Conservation (phyloP, 495 filamentous ascomycete species). For the Penicillium cinerascens region DNA sequence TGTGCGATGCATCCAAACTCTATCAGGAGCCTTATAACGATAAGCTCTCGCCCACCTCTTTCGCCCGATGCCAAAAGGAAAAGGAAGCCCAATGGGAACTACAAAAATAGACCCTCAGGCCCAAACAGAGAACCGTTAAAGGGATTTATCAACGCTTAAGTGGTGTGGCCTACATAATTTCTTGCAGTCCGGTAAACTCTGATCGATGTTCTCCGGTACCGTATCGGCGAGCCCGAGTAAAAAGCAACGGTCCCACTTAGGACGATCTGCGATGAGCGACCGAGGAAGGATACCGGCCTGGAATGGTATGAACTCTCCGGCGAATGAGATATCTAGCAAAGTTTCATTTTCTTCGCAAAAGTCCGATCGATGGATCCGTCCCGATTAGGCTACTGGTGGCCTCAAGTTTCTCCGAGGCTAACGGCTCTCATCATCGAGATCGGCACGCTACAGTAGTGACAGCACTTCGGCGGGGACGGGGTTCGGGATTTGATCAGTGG, state of each 20-base stretch:
- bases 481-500: background rate
- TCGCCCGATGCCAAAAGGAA: too few relatives aligned
- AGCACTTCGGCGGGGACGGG: background rate
- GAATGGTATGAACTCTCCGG: background rate
- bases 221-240: background rate
- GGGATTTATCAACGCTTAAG: background rate
- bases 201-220: slow-evolving; percentile 18
- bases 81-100: too few relatives aligned
- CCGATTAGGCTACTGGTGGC: background rate
- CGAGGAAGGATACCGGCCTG: background rate
- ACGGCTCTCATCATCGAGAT: background rate
- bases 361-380: background rate
- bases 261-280: background rate
- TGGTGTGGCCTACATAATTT: slow-evolving; percentile 6
- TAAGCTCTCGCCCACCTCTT: slow-evolving; percentile 2
- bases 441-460: slow-evolving; percentile 4
- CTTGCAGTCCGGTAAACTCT: slow-evolving; percentile 19
- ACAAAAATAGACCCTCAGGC: too few relatives aligned
- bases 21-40: slow-evolving; percentile 6
- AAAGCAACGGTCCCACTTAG: background rate
- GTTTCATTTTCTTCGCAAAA: too few relatives aligned
- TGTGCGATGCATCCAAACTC: slow-evolving; percentile 8
- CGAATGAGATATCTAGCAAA: background rate
- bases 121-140: too few relatives aligned
- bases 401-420: slow-evolving; percentile 4